Evolutionary conservation across 768 basidiomycete species (phyloP), one percentile per base, ranked within the genome.

Genomic region (Lactarius pseudohatsudake): DNA sequence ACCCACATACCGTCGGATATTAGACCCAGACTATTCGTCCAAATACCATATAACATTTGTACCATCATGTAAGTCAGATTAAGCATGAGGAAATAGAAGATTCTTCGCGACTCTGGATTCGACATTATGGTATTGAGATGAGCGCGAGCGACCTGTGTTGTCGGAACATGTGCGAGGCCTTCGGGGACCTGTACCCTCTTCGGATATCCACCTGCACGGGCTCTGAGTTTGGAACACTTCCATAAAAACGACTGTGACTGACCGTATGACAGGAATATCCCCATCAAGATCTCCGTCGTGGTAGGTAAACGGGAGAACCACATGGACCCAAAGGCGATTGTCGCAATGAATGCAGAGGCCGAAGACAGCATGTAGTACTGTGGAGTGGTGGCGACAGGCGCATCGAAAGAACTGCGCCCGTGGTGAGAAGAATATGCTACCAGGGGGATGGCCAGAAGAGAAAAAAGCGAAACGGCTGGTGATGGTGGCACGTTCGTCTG

Each of bases 21-120:
- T 41, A 99, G 79, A 7, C 97, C 97, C 57, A 99, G 77, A 71
- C 92, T 94, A 72, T 99, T 99, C 53, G 97, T 99, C 91, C 95
- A 95, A 32, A 98, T 88, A 10, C 97, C 97, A 75, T 96, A 97
- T 66, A 94, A 75, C 92, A 98, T 94, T 78, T 99, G 97, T 13
- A 99, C 88, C 50, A 91, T 81, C 97, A 99, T 98, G 78, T 94
- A 99, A 69, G 86, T 89, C 77, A 98, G 80, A 76, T 99, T 99
- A 57, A 99, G 81, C 76, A 96, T 83, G 59, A 98, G 81, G 78
- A 99, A 99, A 77, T 96, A 98, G 77, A 96, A 98, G 65, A 99
- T 98, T 77, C 91, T 92, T 72, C 94, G 84, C 22, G 94, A 96
- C 75, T 98, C 95, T 3, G 89, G 86, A 71, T 96, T 96, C 22